Conservation (phyloP, 2,329 filamentous ascomycete genomes). For the Ophiostoma pallidulum region DNA sequence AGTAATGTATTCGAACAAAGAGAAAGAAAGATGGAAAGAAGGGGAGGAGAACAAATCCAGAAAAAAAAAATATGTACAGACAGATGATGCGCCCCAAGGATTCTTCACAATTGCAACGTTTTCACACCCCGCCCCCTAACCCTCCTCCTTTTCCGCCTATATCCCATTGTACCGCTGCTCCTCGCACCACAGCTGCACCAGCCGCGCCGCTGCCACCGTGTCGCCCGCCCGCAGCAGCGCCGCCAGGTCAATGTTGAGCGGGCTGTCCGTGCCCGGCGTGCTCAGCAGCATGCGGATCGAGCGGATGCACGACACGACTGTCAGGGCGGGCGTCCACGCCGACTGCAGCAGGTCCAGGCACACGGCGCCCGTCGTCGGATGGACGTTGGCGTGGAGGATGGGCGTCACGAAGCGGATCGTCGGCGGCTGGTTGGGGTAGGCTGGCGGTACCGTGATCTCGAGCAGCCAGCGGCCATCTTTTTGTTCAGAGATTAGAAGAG, state of each 20-base stretch:
- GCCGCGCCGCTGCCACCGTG: conserved; percentile 52
- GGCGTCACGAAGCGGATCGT: conserved; percentile 72
- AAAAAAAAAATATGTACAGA: neutral
- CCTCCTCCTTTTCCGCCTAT: neutral
- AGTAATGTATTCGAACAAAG: too few species aligned
- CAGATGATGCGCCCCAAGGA: neutral
- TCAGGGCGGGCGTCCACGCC: conserved; percentile 80
- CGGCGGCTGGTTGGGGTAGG: conserved; percentile 73
- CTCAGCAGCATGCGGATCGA: conserved; percentile 61
- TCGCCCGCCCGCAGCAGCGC: conserved; percentile 61
- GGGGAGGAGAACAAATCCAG: too few species aligned
- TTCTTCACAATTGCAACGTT: neutral
- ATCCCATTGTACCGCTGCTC: conserved; percentile 40
- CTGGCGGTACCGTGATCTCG: conserved; percentile 61
- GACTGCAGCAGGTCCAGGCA: conserved; percentile 79
- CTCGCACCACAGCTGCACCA: conserved; percentile 62
- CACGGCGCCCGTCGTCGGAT: conserved; percentile 69
- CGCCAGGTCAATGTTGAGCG: conserved; percentile 71
- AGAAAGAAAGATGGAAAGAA: too few species aligned
- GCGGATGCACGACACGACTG: conserved; percentile 63
- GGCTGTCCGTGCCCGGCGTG: conserved; percentile 62
- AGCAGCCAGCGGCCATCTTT: conserved; percentile 73
- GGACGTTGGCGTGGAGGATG: conserved; percentile 75
- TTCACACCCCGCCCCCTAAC: neutral
- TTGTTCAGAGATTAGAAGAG: too few species aligned